These are phyloP conservation scores for Zygotorulaspora mrakii DNA, from an alignment of 1,139 yeast species.

Conservation along the genomic window DNA sequence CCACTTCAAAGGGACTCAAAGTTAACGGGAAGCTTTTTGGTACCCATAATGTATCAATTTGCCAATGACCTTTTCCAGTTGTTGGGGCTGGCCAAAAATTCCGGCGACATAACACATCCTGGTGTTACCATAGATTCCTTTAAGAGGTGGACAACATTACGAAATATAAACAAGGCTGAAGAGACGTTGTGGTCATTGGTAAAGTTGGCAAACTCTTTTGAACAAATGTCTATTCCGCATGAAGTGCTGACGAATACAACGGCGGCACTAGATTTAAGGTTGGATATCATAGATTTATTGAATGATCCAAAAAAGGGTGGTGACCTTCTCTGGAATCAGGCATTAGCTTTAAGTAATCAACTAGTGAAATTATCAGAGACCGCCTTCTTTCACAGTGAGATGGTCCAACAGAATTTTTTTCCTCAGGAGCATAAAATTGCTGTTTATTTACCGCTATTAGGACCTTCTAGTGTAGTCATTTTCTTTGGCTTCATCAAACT, in stretches of 20 bases:
- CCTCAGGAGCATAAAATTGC: slow-evolving; percentile 95
- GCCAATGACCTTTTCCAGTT: slow-evolving; percentile 70
- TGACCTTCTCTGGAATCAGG: slow-evolving; percentile 40
- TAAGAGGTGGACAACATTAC: slow-evolving; percentile 50
- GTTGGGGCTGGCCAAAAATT: slow-evolving; percentile 59
- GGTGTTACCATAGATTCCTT: slow-evolving; percentile 61
- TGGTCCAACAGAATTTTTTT: slow-evolving; percentile 92
- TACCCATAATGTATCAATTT: slow-evolving; percentile 62
- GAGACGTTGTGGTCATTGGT: slow-evolving; percentile 67
- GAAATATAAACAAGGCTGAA: slow-evolving; percentile 50
- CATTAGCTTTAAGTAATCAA: slow-evolving; percentile 52
- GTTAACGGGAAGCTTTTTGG: slow-evolving; percentile 47
- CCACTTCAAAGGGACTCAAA: slow-evolving; percentile 34
- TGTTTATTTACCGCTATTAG: slow-evolving; percentile 82
- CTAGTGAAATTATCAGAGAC: slow-evolving; percentile 58
- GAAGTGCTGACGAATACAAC: slow-evolving; percentile 38
- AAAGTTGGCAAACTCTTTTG: slow-evolving; percentile 62
- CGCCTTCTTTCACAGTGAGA: slow-evolving; percentile 89
- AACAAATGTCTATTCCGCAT: slow-evolving; percentile 76
- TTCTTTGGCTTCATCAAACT: slow-evolving; percentile 51
- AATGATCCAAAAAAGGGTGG: slow-evolving; percentile 28
- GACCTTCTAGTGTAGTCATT: slow-evolving; percentile 76
- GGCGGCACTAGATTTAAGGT: slow-evolving; percentile 36
- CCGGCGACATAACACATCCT: slow-evolving; percentile 47
- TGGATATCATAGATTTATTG: slow-evolving; percentile 32